phyloP scores from a whole-genome alignment of 805 yeast species.

The Vanderwaltozyma tropicalis region DNA sequence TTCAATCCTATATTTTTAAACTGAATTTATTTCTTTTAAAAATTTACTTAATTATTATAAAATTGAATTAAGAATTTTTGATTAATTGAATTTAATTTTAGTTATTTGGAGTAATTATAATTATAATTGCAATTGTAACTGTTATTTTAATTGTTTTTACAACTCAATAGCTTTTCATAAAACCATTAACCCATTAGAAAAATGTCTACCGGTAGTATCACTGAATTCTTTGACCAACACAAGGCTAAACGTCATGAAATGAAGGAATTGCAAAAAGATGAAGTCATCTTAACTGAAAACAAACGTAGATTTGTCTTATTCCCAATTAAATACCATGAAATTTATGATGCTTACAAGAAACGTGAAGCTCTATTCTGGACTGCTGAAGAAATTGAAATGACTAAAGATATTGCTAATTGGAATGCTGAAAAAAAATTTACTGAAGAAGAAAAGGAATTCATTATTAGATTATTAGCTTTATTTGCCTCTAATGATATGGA shows the following conservation, averaged over 20 bases:
- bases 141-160: too few relatives aligned
- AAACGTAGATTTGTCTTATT: conserved; percentile 82
- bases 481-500: conserved; percentile 96
- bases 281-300: conserved; percentile 82
- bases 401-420: conserved; percentile 55
- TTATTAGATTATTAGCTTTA: conserved; percentile 88
- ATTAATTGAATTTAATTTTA: too few relatives aligned
- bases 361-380: conserved; percentile 99
- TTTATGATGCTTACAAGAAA: conserved; percentile 97
- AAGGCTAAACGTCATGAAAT: conserved; percentile 54
- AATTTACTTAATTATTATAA: too few relatives aligned
- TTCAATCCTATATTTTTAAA: too few relatives aligned
- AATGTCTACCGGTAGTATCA: conserved; percentile 1
- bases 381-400: conserved; percentile 93
- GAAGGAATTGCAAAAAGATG: conserved; percentile 69
- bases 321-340: conserved; percentile 94
- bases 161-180: too few relatives aligned
- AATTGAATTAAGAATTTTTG: too few relatives aligned
- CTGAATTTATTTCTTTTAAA: too few relatives aligned
- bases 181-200: background rate
- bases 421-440: conserved; percentile 83
- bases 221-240: conserved; percentile 30
- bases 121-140: too few relatives aligned
- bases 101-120: too few relatives aligned
- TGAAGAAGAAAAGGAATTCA: conserved; percentile 82